Percentiles rank a stretch among this genome's conserved stretches.
These are phyloP conservation scores for Daldinia sp. DNA, from an alignment of 2,329 filamentous ascomycete genomes.

Conservation along the genomic window DNA sequence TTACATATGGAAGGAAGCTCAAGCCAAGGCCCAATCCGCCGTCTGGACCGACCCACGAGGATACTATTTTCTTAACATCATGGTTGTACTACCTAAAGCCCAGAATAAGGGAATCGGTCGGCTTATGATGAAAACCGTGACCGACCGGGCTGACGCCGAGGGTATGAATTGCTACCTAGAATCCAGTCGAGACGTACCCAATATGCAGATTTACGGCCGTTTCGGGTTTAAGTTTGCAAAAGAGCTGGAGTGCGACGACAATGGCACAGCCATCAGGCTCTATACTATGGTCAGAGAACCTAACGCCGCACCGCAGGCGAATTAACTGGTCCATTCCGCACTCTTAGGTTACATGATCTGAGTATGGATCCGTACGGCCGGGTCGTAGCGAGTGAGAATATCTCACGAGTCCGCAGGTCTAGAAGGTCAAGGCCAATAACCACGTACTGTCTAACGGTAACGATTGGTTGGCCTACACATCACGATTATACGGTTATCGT, in stretches of 20 bases:
- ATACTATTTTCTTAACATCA: slow-evolving; percentile 81
- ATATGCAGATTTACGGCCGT: slow-evolving; percentile 73
- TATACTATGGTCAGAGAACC: slow-evolving; percentile 59
- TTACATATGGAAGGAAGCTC: slow-evolving; percentile 75
- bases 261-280: slow-evolving; percentile 62
- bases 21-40: slow-evolving; percentile 66
- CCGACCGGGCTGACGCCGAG: slow-evolving; percentile 69
- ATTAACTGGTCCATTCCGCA: slow-evolving; percentile 15
- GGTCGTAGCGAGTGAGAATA: background rate
- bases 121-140: slow-evolving; percentile 69
- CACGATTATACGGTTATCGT: background rate
- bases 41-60: slow-evolving; percentile 72
- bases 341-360: background rate
- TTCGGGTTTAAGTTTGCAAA: slow-evolving; percentile 72
- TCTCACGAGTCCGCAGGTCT: background rate
- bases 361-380: too few species aligned
- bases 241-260: slow-evolving; percentile 73
- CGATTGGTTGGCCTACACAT: too few species aligned
- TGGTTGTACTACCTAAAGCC: slow-evolving; percentile 70
- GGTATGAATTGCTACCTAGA: slow-evolving; percentile 74
- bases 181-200: slow-evolving; percentile 72
- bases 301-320: slow-evolving; percentile 26
- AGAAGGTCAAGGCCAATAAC: background rate
- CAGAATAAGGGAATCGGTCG: slow-evolving; percentile 74
- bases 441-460: too few species aligned